Evolutionary conservation across 2,329 filamentous ascomycete species (phyloP).

Genomic region (Falciphora oryzae): DNA sequence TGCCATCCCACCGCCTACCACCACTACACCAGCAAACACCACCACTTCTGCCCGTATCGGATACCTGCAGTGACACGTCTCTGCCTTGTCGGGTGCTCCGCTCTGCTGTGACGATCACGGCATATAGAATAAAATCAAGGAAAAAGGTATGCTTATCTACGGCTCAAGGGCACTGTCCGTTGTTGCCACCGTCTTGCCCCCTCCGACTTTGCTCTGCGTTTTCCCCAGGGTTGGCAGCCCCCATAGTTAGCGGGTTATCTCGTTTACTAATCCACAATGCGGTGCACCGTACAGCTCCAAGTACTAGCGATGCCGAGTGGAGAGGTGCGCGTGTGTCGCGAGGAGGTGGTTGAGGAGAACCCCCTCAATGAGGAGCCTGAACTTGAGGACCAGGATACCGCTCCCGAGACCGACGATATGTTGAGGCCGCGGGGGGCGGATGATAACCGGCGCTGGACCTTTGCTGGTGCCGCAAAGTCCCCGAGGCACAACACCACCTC

Average conservation of each 20-base stretch:
- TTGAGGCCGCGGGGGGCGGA: background rate
- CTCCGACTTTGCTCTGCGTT: too few species aligned
- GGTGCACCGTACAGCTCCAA: background rate
- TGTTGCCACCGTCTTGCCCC: too few species aligned
- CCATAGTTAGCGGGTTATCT: too few species aligned
- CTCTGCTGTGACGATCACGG: background rate
- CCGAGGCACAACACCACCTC: background rate
- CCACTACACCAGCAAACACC: background rate
- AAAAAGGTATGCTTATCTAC: background rate
- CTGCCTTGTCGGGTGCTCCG: background rate
- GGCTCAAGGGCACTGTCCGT: too few species aligned
- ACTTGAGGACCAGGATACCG: background rate
- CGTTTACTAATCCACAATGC: background rate
- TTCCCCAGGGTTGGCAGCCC: too few species aligned
- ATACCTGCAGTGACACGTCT: background rate
- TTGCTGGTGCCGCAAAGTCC: background rate
- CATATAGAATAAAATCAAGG: background rate
- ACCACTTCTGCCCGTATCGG: background rate
- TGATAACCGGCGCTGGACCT: background rate
- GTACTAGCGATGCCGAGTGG: background rate
- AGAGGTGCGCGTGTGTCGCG: background rate
- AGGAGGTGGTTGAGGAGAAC: background rate
- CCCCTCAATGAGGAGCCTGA: background rate
- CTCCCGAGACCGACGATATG: background rate
- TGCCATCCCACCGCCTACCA: too few species aligned